phyloP scores from a whole-genome alignment of 2,329 filamentous ascomycete species.

The Ascochyta viciae-villosae region DNA sequence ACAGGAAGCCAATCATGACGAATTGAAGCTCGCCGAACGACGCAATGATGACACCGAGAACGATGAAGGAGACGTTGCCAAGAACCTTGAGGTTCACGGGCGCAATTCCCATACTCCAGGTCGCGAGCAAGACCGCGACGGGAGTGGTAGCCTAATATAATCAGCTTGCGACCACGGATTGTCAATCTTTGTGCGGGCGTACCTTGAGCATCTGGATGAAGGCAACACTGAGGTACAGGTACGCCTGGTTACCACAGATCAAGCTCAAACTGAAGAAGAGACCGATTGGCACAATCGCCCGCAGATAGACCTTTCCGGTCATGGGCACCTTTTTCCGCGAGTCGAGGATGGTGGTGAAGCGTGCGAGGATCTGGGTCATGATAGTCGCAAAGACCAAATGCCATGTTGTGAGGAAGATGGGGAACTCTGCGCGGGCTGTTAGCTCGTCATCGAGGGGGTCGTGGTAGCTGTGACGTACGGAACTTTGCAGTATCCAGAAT shows the following conservation, averaged over 20 bases:
- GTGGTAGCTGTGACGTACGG: constrained; percentile 62
- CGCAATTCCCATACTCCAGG: constrained; percentile 85
- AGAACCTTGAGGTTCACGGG: constrained; percentile 86
- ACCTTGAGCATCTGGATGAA: constrained; percentile 99
- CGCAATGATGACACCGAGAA: constrained; percentile 91
- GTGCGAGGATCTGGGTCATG: constrained; percentile 92
- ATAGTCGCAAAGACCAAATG: constrained; percentile 91
- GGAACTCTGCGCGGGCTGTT: constrained; percentile 39
- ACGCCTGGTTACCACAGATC: constrained; percentile 95
- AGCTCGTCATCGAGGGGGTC: constrained; percentile 26
- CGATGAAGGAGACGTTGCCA: constrained; percentile 92
- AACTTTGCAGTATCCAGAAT: constrained; percentile 87
- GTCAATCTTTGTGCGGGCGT: constrained; percentile 16
- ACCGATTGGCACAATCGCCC: constrained; percentile 93
- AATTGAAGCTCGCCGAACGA: constrained; percentile 97
- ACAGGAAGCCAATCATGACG: constrained; percentile 78
- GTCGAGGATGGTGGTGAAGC: constrained; percentile 88
- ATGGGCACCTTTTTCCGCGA: constrained; percentile 96
- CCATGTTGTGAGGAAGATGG: constrained; percentile 84
- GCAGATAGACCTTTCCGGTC: constrained; percentile 91
- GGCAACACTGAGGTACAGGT: constrained; percentile 91
- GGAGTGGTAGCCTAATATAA: constrained; percentile 81
- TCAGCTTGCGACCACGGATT: constrained; percentile 13
- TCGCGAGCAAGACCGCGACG: constrained; percentile 87
- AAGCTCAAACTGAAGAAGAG: constrained; percentile 94